These are phyloP conservation scores for Clarireedia sp. DNA, from an alignment of 2,329 filamentous ascomycete species.

Conservation along the genomic window DNA sequence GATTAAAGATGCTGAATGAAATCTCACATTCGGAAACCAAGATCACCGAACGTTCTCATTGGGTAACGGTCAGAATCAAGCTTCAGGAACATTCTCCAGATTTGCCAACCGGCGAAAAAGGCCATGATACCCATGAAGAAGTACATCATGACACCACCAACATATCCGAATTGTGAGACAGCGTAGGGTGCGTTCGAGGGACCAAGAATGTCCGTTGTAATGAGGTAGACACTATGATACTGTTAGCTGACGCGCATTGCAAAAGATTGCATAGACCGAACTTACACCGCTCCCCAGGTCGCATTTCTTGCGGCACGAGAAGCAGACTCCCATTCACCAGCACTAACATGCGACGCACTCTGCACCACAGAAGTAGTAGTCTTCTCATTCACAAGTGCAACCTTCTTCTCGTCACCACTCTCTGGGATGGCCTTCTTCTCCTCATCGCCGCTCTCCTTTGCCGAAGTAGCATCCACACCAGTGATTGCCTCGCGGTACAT, in stretches of 20 bases:
- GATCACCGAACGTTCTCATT: slow-evolving; percentile 18
- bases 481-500: slow-evolving; percentile 14
- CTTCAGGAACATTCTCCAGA: slow-evolving; percentile 20
- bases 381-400: background rate
- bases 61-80: slow-evolving; percentile 18
- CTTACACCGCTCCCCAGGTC: slow-evolving; percentile 33
- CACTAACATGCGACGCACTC: background rate
- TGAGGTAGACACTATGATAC: slow-evolving; percentile 22
- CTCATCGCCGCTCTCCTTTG: slow-evolving; percentile 6
- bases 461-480: background rate
- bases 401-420: background rate
- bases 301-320: slow-evolving; percentile 39
- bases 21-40: slow-evolving; percentile 35
- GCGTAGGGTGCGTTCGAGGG: slow-evolving; percentile 8
- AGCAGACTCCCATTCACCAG: slow-evolving; percentile 38
- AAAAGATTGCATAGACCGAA: slow-evolving; percentile 16
- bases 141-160: slow-evolving; percentile 11
- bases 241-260: background rate
- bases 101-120: slow-evolving; percentile 16
- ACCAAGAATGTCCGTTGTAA: slow-evolving; percentile 19
- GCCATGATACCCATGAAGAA: slow-evolving; percentile 20
- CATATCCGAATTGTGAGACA: slow-evolving; percentile 7
- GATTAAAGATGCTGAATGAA: background rate
- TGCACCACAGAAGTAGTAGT: background rate
- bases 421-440: background rate